Base-by-base conservation (phyloP, 345 rosid species). In the Ceriops decandra region DNA sequence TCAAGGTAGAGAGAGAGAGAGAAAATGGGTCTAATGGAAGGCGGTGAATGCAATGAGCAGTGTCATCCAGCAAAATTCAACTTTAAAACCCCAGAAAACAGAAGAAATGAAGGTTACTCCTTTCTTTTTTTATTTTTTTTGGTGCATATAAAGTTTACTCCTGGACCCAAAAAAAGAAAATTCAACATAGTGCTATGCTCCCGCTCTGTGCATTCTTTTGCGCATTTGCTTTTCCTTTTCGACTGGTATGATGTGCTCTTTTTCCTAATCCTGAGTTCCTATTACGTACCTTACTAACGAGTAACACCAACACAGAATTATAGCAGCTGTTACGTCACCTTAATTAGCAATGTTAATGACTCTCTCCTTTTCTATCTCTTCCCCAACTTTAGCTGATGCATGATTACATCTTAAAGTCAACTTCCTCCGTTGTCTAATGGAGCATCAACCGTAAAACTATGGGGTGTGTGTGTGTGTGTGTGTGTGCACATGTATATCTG, bases 51-150 rank as follows among this genome's bases (percentile, higher is more conserved):
- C 59, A 21, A 7, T 2, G 52, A 52, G 27, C 8, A 61, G 42
- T 62, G 73, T 52, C 3, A 28, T 35, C 67, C 67, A 69, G 73
- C 67, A 16, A 52, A 52, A 61, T 16, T 52, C 66, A 51, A 32
- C 60, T 62, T 52, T 62, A 26, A 11, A 51, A 11, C 27, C 42
- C 19, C 26, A 28, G 15, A 57, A 27, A 26, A 38, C 19, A 20
- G 5, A 9, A 31, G 7, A 61, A 7, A 22, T n/a, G 16, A 61
- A 61, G 7, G 1, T 22, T 21, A 4, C 57, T 20, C 24, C 24
- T 52, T 52, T 52, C n/a, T 10, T n/a, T 3, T 0, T 52, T 10
- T n/a, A n/a, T n/a, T 20, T 19, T 52, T n/a, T n/a, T 22, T 22
- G 3, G 57, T 52, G 57, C 26, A 24, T n/a, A 20, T 52, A 31